Base-by-base conservation (phyloP, 1,284 basidiomycete genomes). In the Microbotryomycetes sp. region DNA sequence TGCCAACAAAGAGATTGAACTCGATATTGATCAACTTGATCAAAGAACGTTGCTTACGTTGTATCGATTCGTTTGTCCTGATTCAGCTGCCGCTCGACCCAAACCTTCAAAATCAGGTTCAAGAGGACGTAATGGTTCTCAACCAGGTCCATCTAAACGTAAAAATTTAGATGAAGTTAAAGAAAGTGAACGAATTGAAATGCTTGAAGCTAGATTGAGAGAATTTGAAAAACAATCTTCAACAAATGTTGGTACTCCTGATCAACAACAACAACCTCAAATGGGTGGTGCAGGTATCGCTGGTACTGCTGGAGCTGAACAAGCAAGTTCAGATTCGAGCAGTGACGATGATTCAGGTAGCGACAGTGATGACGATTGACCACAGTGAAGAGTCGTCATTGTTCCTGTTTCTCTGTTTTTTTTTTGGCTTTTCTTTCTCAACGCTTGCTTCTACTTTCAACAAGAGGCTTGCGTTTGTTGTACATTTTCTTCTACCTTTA, bases 21-120 rank as follows among this genome's bases (percentile, higher is more conserved):
- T 97, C 50, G 93, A 97, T 77, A 96, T 97, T 70, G 92, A 97
- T 74, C 80, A 85, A 51, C 81, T 97, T 42, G 91, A 92, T 55
- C 80, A 87, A 4, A 77, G 82, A 23, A 92, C 93, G 31, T 82
- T 96, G 53, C 86, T 86, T 59, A 89, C 90, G 77, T 81, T 97
- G 29, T 97, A 96, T 80, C 92, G 93, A 77, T 91, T 89, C 72
- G 93, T 96, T 65, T 82, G 72, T 59, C 65, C 65, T 36, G 91
- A 93, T 76, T 79, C 86, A 47, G 97, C 97, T 76, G 83, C 88
- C 45, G 50, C 56, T 19, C 82, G 88, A 59, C 81, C 97, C 59
- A 86, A 86, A 75, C 86, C 88, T 31, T 36, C 86, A 50, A 82
- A 78, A 66, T 82, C 83, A 70, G 89, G 86, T 73, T n/a, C n/a